A percentile compares a stretch with the other conserved stretches of the same genome.
Conservation (phyloP, 164 flowering plant genomes). For the Aristolochia fimbriata region DNA sequence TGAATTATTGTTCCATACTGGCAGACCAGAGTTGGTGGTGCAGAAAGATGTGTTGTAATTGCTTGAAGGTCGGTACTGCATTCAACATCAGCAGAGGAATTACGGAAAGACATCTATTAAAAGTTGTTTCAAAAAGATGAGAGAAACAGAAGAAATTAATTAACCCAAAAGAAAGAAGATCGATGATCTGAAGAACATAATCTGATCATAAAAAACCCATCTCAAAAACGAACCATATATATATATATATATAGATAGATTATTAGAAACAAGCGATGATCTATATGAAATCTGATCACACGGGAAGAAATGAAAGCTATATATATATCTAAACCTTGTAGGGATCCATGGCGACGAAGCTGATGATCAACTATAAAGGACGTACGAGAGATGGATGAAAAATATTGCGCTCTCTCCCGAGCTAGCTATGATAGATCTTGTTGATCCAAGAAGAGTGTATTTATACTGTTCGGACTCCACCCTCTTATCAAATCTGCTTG, state of each 20-base stretch:
- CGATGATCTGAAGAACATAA: no score
- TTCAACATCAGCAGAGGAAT: slow-evolving; percentile 2
- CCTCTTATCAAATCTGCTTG: not conserved
- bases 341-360: slow-evolving; percentile 8
- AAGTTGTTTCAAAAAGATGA: not conserved
- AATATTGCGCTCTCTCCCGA: not conserved
- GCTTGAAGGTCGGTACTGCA: slow-evolving; percentile 72
- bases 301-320: not conserved
- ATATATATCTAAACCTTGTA: slow-evolving; percentile 3
- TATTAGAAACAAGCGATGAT: no score
- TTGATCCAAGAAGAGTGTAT: not conserved
- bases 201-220: no score
- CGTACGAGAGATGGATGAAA: no score
- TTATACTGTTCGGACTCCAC: slow-evolving; percentile 1
- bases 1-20: slow-evolving; percentile 73
- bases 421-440: not conserved
- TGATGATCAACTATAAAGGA: not conserved
- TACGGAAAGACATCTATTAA: no score
- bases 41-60: slow-evolving; percentile 51
- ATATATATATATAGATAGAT: no score
- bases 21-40: slow-evolving; percentile 79
- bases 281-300: not conserved
- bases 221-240: not conserved
- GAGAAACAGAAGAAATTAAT: not conserved
- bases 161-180: not conserved